A percentile compares a stretch with the other conserved stretches of the same genome.
phyloP scores from a whole-genome alignment of 345 rosid species.

The Clarkia xantiana region DNA sequence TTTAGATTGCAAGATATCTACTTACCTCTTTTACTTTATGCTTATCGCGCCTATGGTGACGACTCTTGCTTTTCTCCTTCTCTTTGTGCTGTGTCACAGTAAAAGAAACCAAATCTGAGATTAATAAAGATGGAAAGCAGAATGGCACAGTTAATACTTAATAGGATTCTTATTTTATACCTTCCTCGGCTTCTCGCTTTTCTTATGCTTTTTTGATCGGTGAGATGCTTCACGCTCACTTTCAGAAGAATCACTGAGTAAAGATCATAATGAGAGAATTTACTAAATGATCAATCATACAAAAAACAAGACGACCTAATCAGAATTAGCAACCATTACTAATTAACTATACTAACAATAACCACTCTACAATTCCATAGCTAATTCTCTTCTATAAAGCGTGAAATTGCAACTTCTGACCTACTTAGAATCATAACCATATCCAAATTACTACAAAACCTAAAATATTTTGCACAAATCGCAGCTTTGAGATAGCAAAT shows the following conservation, averaged over 20 bases:
- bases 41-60: slow-evolving; percentile 57
- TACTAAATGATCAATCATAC: too few relatives aligned
- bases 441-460: too few relatives aligned
- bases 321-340: too few relatives aligned
- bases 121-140: not conserved
- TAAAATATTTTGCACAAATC: too few relatives aligned
- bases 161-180: slow-evolving; percentile 18
- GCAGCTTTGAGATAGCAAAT: too few relatives aligned
- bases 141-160: slow-evolving; percentile 1
- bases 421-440: too few relatives aligned
- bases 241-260: slow-evolving; percentile 25
- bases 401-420: too few relatives aligned
- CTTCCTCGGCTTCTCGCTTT: slow-evolving; percentile 64
- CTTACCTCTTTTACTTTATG: slow-evolving; percentile 69
- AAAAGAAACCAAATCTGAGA: slow-evolving; percentile 6
- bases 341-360: too few relatives aligned
- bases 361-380: too few relatives aligned
- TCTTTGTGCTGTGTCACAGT: slow-evolving; percentile 38
- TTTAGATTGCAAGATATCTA: slow-evolving; percentile 8
- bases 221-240: slow-evolving; percentile 44
- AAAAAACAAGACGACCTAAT: too few relatives aligned
- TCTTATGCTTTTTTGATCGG: slow-evolving; percentile 55
- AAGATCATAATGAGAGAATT: not conserved
- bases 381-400: too few relatives aligned
- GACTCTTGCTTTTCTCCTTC: slow-evolving; percentile 60